Evolutionary conservation across 352 stramenopile species (phyloP), one percentile per base, ranked within the genome.

Genomic region (Globisporangium rhizosaccharum): DNA sequence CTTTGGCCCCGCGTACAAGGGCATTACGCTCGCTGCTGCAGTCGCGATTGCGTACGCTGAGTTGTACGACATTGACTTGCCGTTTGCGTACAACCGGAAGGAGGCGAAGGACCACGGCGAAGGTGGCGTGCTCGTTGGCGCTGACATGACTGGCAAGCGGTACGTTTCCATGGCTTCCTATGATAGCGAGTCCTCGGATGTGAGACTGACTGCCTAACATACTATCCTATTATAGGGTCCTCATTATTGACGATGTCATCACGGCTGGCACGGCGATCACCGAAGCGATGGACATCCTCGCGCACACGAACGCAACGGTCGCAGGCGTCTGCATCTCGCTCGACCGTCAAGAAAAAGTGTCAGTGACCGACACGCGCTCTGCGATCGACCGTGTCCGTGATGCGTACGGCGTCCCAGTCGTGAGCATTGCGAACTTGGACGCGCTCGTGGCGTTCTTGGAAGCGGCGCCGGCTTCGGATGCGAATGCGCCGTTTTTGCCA

Each of bases 241-340:
- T 99, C 39, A 94, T 99, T 60, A 91, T 99, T 52, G 97, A 99
- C 73, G 97, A 99, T 81, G 97, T 99, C 20, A 99, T 99, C 65
- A 99, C 97, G 8, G 97, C 96, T 14, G 97, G 97, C 39, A 99
- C 97, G 56, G 97, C 97, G 18, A 99, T 99, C 63, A 85, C 94
- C 36, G 96, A 99, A 68, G 96, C 92, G 12, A 92, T 97, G 53
- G 70, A 72, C 26, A 92, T 99, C 55, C 72, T 99, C 9, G 72
- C 90, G 62, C 72, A 79, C 51, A 91, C 93, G 49, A 91, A 96
- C 46, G 97, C 95, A 2, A 87, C 89, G n/a, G 91, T 98, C 11
- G 85, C 96, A 1, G 97, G 96, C 46, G 93, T 99, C 39, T 90
- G 93, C 50, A 99, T 99, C 68, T 98, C 96, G 59, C 75, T 99